phyloP scores from a whole-genome alignment of 805 yeast genomes.

The Pachysolen tannophilus region DNA sequence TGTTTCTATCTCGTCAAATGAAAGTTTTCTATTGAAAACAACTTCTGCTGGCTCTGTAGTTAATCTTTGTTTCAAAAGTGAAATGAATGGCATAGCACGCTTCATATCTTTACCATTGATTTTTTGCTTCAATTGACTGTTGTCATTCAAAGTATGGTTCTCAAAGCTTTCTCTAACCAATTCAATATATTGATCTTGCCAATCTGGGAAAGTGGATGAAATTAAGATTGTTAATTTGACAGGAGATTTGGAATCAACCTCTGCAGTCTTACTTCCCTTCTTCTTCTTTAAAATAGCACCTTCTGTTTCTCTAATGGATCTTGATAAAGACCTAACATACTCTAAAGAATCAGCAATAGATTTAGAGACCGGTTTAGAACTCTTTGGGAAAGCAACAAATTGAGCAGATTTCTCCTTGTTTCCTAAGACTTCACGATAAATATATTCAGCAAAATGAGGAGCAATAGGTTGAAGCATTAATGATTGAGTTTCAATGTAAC shows the following conservation, averaged over 20 bases:
- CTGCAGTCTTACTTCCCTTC: conserved; percentile 75
- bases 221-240: conserved; percentile 65
- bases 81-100: conserved; percentile 96
- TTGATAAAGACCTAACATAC: conserved; percentile 70
- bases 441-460: conserved; percentile 90
- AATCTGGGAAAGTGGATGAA: conserved; percentile 70
- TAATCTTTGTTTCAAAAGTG: conserved; percentile 76
- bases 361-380: conserved; percentile 56
- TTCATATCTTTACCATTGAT: conserved; percentile 90
- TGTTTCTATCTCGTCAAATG: conserved; percentile 69
- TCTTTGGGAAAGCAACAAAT: conserved; percentile 72
- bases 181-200: conserved; percentile 54
- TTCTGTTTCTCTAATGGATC: conserved; percentile 90
- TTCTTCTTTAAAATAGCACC: conserved; percentile 77
- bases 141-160: conserved; percentile 54
- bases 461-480: conserved; percentile 85
- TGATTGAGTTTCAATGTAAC: conserved; percentile 82
- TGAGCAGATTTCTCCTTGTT: conserved; percentile 63
- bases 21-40: conserved; percentile 85
- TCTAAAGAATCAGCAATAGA: conserved; percentile 59
- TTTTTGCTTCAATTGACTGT: conserved; percentile 51
- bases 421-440: conserved; percentile 76
- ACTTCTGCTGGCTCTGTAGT: conserved; percentile 58
- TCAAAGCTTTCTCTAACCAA: conserved; percentile 73
- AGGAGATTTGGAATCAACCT: conserved; percentile 68